Percentiles rank a stretch among this genome's conserved stretches.
Conservation (phyloP, 1,284 basidiomycete species). For the Ceratorhiza oryzae-sativae region DNA sequence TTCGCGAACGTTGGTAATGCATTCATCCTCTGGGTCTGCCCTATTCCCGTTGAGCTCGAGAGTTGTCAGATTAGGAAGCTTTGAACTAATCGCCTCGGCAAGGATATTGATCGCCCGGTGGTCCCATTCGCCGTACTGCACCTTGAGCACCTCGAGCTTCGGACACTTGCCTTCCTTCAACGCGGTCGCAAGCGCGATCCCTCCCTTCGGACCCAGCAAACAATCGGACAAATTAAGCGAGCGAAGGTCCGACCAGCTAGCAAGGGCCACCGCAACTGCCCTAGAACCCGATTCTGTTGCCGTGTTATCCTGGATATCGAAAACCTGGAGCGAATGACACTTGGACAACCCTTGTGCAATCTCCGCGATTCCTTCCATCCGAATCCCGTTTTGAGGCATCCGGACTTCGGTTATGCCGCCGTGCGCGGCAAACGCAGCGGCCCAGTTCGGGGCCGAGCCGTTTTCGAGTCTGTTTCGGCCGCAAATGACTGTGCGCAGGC, state of each 20-base stretch:
- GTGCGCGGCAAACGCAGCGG: slow-evolving; percentile 87
- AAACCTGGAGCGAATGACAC: slow-evolving; percentile 71
- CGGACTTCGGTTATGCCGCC: slow-evolving; percentile 82
- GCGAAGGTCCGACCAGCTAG: slow-evolving; percentile 73
- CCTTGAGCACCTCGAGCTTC: slow-evolving; percentile 74
- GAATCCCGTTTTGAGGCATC: slow-evolving; percentile 97
- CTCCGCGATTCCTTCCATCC: slow-evolving; percentile 89
- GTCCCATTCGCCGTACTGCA: slow-evolving; percentile 93
- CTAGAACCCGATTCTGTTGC: slow-evolving; percentile 78
- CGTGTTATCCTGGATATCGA: slow-evolving; percentile 97
- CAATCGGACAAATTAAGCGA: slow-evolving; percentile 93
- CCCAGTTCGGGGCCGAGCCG: slow-evolving; percentile 85
- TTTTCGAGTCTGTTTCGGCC: slow-evolving; percentile 95
- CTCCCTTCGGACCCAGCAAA: slow-evolving; percentile 71
- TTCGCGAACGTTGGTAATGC: slow-evolving; percentile 67
- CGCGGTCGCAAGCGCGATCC: slow-evolving; percentile 68
- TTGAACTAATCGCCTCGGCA: slow-evolving; percentile 67
- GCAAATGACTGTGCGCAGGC: slow-evolving; percentile 85
- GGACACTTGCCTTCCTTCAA: slow-evolving; percentile 69
- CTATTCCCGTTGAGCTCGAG: slow-evolving; percentile 92
- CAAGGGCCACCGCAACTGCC: slow-evolving; percentile 77
- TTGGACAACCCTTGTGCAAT: slow-evolving; percentile 79
- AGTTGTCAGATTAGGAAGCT: slow-evolving; percentile 64
- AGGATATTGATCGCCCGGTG: slow-evolving; percentile 71
- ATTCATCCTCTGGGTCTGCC: slow-evolving; percentile 80